Conservation (phyloP, 108 stramenopile species). For the Tribonema minus region DNA sequence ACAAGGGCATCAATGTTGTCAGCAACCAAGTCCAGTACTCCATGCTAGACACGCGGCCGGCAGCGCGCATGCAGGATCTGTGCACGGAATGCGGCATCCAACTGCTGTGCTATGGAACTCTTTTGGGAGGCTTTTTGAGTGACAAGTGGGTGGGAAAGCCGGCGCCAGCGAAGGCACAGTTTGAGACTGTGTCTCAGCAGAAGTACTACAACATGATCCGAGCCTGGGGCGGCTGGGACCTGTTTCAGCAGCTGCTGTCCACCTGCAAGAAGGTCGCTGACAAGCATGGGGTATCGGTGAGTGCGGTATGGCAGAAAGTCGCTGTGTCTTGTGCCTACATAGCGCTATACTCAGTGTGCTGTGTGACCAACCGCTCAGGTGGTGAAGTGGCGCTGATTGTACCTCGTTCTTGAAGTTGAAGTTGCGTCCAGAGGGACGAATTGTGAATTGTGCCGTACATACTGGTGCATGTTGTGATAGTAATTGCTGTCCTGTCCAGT, state of each 20-base stretch:
- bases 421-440: too few species aligned
- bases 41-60: slow-evolving; percentile 35
- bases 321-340: too few species aligned
- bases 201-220: slow-evolving; percentile 45
- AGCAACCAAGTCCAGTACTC: slow-evolving; percentile 40
- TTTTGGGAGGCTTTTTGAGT: slow-evolving; percentile 30
- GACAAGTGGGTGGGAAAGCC: slow-evolving; percentile 30
- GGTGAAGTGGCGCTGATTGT: too few species aligned
- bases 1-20: slow-evolving; percentile 26
- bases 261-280: slow-evolving; percentile 15
- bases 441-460: slow-evolving; percentile 1
- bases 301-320: background rate
- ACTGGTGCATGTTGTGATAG: background rate
- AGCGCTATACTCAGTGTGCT: too few species aligned
- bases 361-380: too few species aligned
- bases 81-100: slow-evolving; percentile 3
- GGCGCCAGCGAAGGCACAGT: slow-evolving; percentile 2
- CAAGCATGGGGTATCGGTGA: slow-evolving; percentile 17
- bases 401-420: too few species aligned
- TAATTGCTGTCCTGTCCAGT: background rate
- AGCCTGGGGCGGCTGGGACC: slow-evolving; percentile 24
- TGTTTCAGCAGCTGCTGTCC: slow-evolving; percentile 26
- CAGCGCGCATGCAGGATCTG: slow-evolving; percentile 5
- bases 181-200: slow-evolving; percentile 37
- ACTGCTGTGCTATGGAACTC: slow-evolving; percentile 32